phyloP scores from a whole-genome alignment of 148 eudicot species.

The Arctostaphylos glauca region DNA sequence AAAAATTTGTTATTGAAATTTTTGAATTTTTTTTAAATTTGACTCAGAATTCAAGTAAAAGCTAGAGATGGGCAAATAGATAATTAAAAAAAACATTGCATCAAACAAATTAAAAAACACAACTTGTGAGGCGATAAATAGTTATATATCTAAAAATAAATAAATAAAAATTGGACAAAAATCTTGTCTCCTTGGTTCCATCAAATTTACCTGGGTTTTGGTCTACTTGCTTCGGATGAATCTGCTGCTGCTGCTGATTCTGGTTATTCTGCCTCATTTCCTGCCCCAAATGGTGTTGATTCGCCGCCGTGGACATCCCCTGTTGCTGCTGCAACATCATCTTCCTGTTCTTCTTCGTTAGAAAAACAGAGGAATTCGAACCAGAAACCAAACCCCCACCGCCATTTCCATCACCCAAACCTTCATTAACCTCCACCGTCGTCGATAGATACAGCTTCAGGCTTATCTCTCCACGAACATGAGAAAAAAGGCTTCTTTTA shows the following conservation, averaged over 20 bases:
- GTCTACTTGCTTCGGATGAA: constrained; percentile 33
- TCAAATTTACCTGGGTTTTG: constrained; percentile 25
- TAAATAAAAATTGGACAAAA: too few relatives aligned
- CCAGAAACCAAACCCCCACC: constrained; percentile 10
- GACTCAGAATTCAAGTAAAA: too few relatives aligned
- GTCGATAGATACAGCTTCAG: constrained; percentile 63
- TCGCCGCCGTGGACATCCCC: constrained; percentile 30
- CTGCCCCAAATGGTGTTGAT: constrained; percentile 39
- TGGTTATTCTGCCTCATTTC: constrained; percentile 35
- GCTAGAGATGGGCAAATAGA: too few relatives aligned
- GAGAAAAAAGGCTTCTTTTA: constrained; percentile 75
- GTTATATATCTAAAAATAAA: too few relatives aligned
- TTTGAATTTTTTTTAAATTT: too few relatives aligned
- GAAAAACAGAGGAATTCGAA: neutral
- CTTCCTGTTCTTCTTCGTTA: constrained; percentile 57
- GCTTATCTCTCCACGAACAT: constrained; percentile 74
- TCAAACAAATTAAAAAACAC: too few relatives aligned
- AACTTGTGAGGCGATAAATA: too few relatives aligned
- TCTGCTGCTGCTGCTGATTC: constrained; percentile 12
- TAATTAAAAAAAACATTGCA: too few relatives aligned
- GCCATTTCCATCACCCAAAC: constrained; percentile 19
- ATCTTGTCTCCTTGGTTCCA: neutral
- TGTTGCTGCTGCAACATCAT: constrained; percentile 34
- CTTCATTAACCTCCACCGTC: constrained; percentile 38
- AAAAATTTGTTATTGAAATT: too few relatives aligned